Evolutionary conservation across 306 rosid genomes (phyloP), one percentile per base, ranked within the genome.

Genomic region (Rosa chinensis): DNA sequence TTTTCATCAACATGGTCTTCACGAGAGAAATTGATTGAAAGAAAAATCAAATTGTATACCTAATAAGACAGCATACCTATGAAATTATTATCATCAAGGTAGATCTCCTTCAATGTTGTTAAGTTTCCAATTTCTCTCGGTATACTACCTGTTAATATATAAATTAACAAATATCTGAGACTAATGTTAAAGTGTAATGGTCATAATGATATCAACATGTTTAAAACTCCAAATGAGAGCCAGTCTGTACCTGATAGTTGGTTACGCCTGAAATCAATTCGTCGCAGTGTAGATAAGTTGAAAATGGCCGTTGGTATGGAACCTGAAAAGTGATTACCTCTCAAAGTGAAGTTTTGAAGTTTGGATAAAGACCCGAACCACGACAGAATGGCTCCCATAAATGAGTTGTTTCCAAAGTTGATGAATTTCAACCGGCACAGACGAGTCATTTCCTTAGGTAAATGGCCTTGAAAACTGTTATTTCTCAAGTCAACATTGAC

Each of bases 381-480:
- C 3, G 63, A 53, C 8, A 79, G 83, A 42, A 80, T 74, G 59
- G 45, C 52, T 48, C 83, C 83, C 49, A 3, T 28, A 9, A 74
- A 43, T 56, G 28, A 53, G 39, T 80, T 80, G 75, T 13, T 52
- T 13, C 61, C 63, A n/a, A 80, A 12, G 25, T 53, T 6, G 0
- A 80, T 9, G 0, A 28, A 18, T 40, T 66, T 73, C 78, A 80
- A 10, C 14, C 79, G 63, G 43, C 67, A 73, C 47, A 73, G 28
- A 32, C 20, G 58, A 49, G 48, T 21, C 59, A 80, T 5, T 35
- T 48, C 39, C 20, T 14, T 3, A 4, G 77, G 73, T 11, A 81
- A 25, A 0, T 70, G 16, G 1, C 25, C 25, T 0, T 71, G 80
- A 4, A 81, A 81, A 3, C 74, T 76, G 21, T 81, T 81, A 44